phyloP scores from a whole-genome alignment of 768 basidiomycete species.

The Boletus eberwhitei region DNA sequence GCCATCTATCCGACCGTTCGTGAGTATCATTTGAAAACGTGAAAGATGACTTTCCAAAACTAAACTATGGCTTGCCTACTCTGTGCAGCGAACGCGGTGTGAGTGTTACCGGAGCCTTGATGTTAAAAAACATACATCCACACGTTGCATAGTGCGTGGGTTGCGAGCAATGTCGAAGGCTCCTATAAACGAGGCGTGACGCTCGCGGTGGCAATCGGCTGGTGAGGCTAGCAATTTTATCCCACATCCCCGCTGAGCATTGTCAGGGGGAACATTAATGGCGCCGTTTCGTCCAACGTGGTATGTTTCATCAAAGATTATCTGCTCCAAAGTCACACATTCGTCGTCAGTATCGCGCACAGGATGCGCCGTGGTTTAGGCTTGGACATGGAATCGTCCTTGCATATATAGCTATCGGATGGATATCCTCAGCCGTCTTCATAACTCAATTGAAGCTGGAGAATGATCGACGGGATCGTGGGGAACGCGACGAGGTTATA shows the following conservation, averaged over 20 bases:
- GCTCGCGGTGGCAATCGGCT: constrained; percentile 68
- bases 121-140: background rate
- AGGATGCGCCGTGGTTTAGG: constrained; percentile 64
- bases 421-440: constrained; percentile 49
- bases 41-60: background rate
- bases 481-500: constrained; percentile 67
- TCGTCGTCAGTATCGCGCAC: constrained; percentile 53
- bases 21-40: constrained; percentile 22
- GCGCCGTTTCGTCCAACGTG: constrained; percentile 63
- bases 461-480: constrained; percentile 59
- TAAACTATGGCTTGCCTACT: background rate
- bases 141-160: constrained; percentile 53
- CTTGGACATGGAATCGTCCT: constrained; percentile 69
- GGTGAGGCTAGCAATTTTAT: constrained; percentile 17
- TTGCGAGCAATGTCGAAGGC: constrained; percentile 69
- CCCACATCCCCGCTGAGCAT: constrained; percentile 16
- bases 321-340: background rate
- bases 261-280: constrained; percentile 59
- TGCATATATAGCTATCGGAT: constrained; percentile 65
- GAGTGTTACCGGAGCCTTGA: constrained; percentile 19
- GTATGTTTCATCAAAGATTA: constrained; percentile 36
- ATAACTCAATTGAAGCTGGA: constrained; percentile 50
- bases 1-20: constrained; percentile 49
- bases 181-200: constrained; percentile 70
- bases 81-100: constrained; percentile 50